Base-by-base conservation (phyloP, 129 eudicot genomes). In the Centrapalus pauciflorus region DNA sequence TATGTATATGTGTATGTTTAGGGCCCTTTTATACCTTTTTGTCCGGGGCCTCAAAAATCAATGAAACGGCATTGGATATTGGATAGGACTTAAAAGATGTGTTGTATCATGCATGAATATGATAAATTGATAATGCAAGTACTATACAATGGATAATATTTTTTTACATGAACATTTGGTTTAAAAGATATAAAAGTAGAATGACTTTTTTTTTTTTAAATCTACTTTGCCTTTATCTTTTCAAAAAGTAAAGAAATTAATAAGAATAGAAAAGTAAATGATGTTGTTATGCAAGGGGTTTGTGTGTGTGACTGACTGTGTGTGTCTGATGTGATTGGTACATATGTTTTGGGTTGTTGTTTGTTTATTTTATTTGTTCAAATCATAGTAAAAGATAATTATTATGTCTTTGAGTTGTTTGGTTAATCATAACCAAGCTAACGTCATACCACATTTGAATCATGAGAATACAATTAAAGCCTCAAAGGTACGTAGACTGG, bases 161-260 rank as follows among this genome's bases (percentile, higher is more conserved):
- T n/a, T n/a, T n/a, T n/a, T n/a, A n/a, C n/a, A n/a, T n/a, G n/a
- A n/a, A n/a, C 7, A 33, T 40, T 9, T 40, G n/a, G n/a, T 12
- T 40, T 7, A 40, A 7, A 3, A 33, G 7, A 51, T 9, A 51
- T 23, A 12, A 62, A 19, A 62, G 35, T 2, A 23, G 21, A 28
- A 8, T 14, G 57, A 27, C 70, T 45, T 64, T 64, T 27, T 26
- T 45, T 46, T n/a, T n/a, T n/a, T n/a, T n/a, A n/a, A n/a, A 26
- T 64, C 70, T 16, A 28, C 41, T 65, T 29, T 28, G 43, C 27
- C 27, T 65, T 65, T 16, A 46, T 65, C 45, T 65, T 65, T 65
- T 46, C 20, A 6, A 65, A 65, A 65, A 65, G 59, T 64, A 25
- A 40, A 25, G 6, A 64, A 43, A 45, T 14, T 34, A 23, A 40